phyloP scores from a whole-genome alignment of 1,139 yeast genomes.

The Pichia sp. region DNA sequence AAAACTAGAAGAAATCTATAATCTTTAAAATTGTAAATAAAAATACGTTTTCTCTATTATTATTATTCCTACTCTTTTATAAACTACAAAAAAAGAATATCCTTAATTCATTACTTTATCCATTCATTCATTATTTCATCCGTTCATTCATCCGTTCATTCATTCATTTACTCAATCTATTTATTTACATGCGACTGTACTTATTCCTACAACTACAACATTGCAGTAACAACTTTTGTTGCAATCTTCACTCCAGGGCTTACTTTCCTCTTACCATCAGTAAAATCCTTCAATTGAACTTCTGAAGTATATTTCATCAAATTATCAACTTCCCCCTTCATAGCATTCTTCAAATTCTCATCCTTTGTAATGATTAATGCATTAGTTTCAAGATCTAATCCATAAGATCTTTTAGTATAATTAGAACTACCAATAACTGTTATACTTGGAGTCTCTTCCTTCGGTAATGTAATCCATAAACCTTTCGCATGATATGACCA shows the following conservation, averaged over 20 bases:
- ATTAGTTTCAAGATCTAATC: constrained; percentile 81
- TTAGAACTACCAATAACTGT: constrained; percentile 90
- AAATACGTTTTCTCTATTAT: background rate
- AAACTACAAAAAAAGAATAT: no score
- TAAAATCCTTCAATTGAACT: constrained; percentile 48
- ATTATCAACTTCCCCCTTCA: constrained; percentile 60
- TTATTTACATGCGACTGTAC: constrained; percentile 1
- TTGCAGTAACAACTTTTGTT: constrained; percentile 57
- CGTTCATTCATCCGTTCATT: background rate
- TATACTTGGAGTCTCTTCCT: constrained; percentile 52
- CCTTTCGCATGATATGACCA: constrained; percentile 99
- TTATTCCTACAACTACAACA: constrained; percentile 34
- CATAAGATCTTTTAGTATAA: constrained; percentile 84
- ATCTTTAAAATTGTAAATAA: background rate
- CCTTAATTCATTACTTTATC: no score
- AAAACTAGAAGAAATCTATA: constrained; percentile 52
- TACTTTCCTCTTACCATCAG: constrained; percentile 49
- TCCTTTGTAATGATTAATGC: constrained; percentile 73
- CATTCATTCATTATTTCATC: background rate
- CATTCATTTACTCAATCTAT: background rate
- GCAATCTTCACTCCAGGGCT: constrained; percentile 57
- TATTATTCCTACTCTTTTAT: background rate
- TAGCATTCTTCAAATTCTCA: constrained; percentile 43
- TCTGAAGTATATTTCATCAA: constrained; percentile 46
- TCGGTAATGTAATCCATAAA: constrained; percentile 69